Conservation (phyloP, 2,329 filamentous ascomycete species). For the Geosmithia flava region DNA sequence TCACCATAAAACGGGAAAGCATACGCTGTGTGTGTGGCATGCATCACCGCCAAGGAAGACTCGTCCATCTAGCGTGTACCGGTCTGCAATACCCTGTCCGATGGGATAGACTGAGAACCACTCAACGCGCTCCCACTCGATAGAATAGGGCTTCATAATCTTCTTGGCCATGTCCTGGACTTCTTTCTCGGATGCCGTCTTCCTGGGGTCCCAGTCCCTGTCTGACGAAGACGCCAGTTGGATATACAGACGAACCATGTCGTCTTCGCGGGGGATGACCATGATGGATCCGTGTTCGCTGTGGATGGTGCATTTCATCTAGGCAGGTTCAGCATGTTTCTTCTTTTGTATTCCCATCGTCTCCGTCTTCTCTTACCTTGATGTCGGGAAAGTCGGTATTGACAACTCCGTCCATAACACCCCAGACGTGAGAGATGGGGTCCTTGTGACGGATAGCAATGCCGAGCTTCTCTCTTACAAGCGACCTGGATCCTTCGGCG, state of each 20-base stretch:
- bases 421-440: slow-evolving; percentile 61
- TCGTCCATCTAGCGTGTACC: slow-evolving; percentile 53
- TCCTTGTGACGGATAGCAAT: slow-evolving; percentile 63
- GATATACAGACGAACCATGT: slow-evolving; percentile 58
- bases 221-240: slow-evolving; percentile 53
- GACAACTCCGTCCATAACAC: slow-evolving; percentile 63
- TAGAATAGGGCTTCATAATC: slow-evolving; percentile 53
- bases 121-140: slow-evolving; percentile 55
- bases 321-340: not conserved
- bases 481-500: slow-evolving; percentile 58
- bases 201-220: slow-evolving; percentile 47
- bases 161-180: slow-evolving; percentile 54
- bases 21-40: slow-evolving; percentile 66
- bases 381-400: slow-evolving; percentile 68
- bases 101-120: slow-evolving; percentile 73
- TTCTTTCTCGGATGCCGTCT: slow-evolving; percentile 48
- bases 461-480: slow-evolving; percentile 49
- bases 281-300: slow-evolving; percentile 64
- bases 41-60: slow-evolving; percentile 68
- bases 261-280: slow-evolving; percentile 62
- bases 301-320: slow-evolving; percentile 65
- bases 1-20: slow-evolving; percentile 9
- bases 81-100: slow-evolving; percentile 59
- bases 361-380: slow-evolving; percentile 31
- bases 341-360: not conserved